Evolutionary conservation across 306 rosid species (phyloP).

Genomic region (Quercus ilex): DNA sequence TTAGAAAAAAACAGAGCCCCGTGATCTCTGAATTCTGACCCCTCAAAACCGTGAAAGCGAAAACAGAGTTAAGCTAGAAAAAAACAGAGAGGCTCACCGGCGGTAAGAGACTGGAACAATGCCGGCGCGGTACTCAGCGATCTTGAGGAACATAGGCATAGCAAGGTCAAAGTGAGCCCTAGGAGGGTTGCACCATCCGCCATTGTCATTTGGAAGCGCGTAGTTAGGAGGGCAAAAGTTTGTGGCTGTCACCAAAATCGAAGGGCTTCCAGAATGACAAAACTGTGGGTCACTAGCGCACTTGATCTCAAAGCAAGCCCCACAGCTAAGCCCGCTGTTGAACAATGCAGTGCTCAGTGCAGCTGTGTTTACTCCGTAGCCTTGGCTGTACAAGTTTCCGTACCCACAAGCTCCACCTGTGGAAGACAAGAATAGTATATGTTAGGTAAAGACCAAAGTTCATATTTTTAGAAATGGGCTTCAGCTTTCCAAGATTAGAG

Average conservation of each 20-base stretch:
- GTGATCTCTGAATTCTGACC: too few relatives aligned
- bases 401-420: constrained; percentile 91
- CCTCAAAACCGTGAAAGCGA: not conserved
- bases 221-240: constrained; percentile 72
- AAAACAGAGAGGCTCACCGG: constrained; percentile 33
- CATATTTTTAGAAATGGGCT: not conserved
- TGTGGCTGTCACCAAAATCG: constrained; percentile 71
- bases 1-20: not conserved
- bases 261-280: constrained; percentile 82
- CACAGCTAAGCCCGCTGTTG: constrained; percentile 75
- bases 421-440: not conserved
- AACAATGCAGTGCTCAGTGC: constrained; percentile 83
- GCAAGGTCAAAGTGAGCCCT: constrained; percentile 83
- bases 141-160: constrained; percentile 84
- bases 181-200: constrained; percentile 96
- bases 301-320: constrained; percentile 78
- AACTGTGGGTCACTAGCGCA: constrained; percentile 56
- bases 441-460: not conserved
- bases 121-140: constrained; percentile 82
- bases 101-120: constrained; percentile 82
- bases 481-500: not conserved
- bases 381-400: constrained; percentile 78
- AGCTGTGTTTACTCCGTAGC: constrained; percentile 82
- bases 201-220: constrained; percentile 65
- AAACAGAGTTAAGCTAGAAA: not conserved